A percentile compares a stretch with the other conserved stretches of the same genome.
Conservation (phyloP, 192 early-diverging fungal species). For the Umbelopsis ramanniana region DNA sequence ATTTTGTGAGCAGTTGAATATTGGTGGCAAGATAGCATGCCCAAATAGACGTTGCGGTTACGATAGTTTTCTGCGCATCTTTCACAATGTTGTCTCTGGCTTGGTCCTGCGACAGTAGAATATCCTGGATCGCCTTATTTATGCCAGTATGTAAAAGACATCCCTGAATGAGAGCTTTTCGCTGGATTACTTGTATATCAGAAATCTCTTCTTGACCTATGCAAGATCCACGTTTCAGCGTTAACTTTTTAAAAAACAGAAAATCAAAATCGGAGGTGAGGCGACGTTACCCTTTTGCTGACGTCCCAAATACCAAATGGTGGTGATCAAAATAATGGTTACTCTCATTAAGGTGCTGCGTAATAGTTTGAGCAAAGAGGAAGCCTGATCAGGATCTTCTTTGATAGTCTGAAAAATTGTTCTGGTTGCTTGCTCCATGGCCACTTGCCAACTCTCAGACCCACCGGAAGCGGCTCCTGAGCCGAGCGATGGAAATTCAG, state of each 20-base stretch:
- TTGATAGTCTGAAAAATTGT: background rate
- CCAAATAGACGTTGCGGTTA: slow-evolving; percentile 8
- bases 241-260: background rate
- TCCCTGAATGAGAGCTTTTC: background rate
- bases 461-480: background rate
- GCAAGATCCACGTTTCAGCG: background rate
- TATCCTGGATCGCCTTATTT: background rate
- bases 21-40: background rate
- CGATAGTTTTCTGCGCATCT: slow-evolving; percentile 4
- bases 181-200: background rate
- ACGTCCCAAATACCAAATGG: slow-evolving; percentile 47
- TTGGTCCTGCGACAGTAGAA: background rate
- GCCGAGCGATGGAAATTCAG: background rate
- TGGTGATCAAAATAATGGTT: slow-evolving; percentile 43
- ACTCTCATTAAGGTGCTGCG: slow-evolving; percentile 36
- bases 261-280: background rate
- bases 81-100: background rate
- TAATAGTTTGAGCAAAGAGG: slow-evolving; percentile 31
- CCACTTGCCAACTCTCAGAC: background rate
- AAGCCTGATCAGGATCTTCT: slow-evolving; percentile 28
- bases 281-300: slow-evolving; percentile 11
- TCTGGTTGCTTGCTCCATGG: background rate
- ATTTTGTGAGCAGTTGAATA: background rate
- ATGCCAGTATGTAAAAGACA: slow-evolving; percentile 9
- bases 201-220: background rate